A percentile compares a stretch with the other conserved stretches of the same genome.
These are phyloP conservation scores for Dendrocalamus latiflorus DNA, from an alignment of 202 grass and related monocot genomes.

Conservation along the genomic window DNA sequence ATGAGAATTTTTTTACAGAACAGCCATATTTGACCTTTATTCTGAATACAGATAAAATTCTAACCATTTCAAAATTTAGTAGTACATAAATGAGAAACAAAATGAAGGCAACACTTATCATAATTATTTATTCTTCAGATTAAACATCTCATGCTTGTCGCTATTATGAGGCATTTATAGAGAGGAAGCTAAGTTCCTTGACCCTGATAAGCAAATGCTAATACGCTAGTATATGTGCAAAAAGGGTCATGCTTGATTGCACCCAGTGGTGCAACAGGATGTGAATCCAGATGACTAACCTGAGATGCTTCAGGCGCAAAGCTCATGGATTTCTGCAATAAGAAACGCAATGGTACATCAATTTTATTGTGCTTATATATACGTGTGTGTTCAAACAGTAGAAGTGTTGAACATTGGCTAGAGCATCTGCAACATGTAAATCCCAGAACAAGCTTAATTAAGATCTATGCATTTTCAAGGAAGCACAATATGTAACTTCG, in stretches of 20 bases:
- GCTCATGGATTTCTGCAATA: slow-evolving; percentile 53
- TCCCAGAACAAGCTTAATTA: too few relatives aligned
- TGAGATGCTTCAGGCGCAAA: slow-evolving; percentile 42
- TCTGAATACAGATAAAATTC: background rate
- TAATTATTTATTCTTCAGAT: background rate
- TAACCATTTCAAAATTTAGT: background rate
- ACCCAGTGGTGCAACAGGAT: background rate
- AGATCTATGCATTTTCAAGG: too few relatives aligned
- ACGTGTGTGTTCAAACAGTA: too few relatives aligned
- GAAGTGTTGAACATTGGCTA: too few relatives aligned
- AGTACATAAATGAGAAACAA: background rate
- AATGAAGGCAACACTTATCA: background rate
- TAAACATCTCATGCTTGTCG: background rate
- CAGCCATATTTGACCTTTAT: background rate
- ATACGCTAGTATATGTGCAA: slow-evolving; percentile 14
- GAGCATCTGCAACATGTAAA: too few relatives aligned
- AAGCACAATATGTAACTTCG: too few relatives aligned
- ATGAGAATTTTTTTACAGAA: background rate
- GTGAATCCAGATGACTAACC: slow-evolving; percentile 41
- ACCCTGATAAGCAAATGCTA: background rate
- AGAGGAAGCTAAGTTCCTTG: background rate
- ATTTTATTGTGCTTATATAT: background rate
- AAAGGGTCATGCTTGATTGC: background rate
- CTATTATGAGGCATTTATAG: background rate
- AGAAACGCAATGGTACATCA: slow-evolving; percentile 16